Percentiles rank a stretch among this genome's conserved stretches.
phyloP scores from a whole-genome alignment of 1,139 yeast genomes.

The Yarrowia galli region DNA sequence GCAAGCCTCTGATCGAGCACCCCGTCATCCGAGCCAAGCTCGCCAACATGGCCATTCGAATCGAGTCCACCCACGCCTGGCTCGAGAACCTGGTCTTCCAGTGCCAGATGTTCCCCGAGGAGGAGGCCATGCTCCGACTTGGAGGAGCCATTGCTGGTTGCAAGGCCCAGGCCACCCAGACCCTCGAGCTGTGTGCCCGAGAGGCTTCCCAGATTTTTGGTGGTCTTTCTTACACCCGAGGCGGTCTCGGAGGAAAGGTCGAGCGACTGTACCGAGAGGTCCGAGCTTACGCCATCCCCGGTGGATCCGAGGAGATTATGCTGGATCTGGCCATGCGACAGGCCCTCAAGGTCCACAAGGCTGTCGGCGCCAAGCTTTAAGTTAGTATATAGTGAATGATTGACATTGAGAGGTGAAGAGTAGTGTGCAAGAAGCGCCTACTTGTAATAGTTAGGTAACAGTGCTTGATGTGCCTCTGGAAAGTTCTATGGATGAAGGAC shows the following conservation, averaged over 20 bases:
- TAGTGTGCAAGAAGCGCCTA: no score
- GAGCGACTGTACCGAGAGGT: conserved; percentile 56
- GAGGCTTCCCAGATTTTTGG: conserved; percentile 58
- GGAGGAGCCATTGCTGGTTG: conserved; percentile 58
- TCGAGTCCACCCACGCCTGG: conserved; percentile 54
- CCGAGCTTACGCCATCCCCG: conserved; percentile 56
- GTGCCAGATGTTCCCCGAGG: conserved; percentile 50
- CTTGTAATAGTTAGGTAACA: no score
- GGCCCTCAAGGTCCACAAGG: conserved; percentile 53
- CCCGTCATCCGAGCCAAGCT: conserved; percentile 56
- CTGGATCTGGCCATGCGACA: conserved; percentile 55
- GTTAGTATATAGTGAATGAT: conserved; percentile 34
- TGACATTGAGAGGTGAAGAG: not conserved
- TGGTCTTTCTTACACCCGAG: conserved; percentile 56
- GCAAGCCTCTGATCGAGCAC: conserved; percentile 54
- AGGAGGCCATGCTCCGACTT: conserved; percentile 54
- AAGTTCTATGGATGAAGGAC: no score
- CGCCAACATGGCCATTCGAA: conserved; percentile 54
- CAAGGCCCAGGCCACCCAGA: conserved; percentile 55
- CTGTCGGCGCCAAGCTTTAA: conserved; percentile 54
- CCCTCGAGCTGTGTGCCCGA: conserved; percentile 55
- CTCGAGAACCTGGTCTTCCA: conserved; percentile 53
- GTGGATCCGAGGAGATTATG: conserved; percentile 58
- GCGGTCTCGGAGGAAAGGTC: conserved; percentile 56
- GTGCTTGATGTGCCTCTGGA: no score